These are phyloP conservation scores for Saprolegnia parasitica DNA, from an alignment of 352 stramenopile genomes.

Conservation along the genomic window DNA sequence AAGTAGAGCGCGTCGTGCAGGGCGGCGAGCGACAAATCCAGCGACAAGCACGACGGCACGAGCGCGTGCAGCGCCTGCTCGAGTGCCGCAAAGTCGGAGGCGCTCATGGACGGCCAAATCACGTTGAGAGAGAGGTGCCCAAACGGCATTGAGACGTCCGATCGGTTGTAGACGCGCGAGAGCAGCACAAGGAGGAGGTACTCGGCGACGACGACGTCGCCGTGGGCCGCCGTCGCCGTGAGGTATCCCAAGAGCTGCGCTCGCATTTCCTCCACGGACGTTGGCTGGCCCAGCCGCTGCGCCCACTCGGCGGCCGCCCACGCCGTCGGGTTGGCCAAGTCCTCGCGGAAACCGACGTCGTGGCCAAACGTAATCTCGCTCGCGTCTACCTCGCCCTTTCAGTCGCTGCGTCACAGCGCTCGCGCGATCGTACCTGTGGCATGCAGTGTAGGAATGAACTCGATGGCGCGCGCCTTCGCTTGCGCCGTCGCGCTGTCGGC, in stretches of 20 bases:
- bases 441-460: constrained; percentile 48
- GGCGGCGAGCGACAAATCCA: constrained; percentile 58
- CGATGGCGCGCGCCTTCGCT: constrained; percentile 55
- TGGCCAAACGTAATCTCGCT: not conserved
- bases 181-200: constrained; percentile 67
- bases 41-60: constrained; percentile 46
- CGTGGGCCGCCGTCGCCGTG: constrained; percentile 32
- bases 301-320: not conserved
- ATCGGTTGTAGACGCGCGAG: constrained; percentile 65
- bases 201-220: constrained; percentile 55
- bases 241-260: constrained; percentile 46
- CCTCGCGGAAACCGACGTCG: not conserved
- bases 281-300: not conserved
- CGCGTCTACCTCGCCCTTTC: constrained; percentile 30
- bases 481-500: constrained; percentile 31
- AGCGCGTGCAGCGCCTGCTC: constrained; percentile 37
- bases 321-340: not conserved
- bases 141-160: constrained; percentile 54
- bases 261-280: constrained; percentile 34
- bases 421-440: not conserved
- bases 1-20: constrained; percentile 60
- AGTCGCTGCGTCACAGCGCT: constrained; percentile 31
- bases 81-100: constrained; percentile 30
- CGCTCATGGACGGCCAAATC: constrained; percentile 30
- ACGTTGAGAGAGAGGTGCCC: constrained; percentile 75